Evolutionary conservation across 148 eudicot species (phyloP).

Genomic region (Linanthus parryae): DNA sequence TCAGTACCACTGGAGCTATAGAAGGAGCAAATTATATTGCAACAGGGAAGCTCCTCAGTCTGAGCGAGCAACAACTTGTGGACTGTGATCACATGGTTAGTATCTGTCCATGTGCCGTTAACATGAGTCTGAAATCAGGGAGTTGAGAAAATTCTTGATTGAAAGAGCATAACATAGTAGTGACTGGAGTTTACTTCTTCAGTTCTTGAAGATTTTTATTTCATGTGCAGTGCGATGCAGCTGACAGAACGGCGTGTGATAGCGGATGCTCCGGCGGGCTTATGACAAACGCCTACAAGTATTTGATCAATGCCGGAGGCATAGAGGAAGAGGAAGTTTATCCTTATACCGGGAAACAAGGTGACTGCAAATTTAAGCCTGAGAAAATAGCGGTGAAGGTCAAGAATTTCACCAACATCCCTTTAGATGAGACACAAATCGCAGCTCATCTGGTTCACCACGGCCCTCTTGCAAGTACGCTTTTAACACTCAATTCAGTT

Average conservation of each 20-base stretch:
- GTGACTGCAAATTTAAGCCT: slow-evolving; percentile 53
- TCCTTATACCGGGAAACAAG: slow-evolving; percentile 71
- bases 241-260: slow-evolving; percentile 51
- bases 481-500: no score
- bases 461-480: slow-evolving; percentile 85
- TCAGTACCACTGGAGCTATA: slow-evolving; percentile 79
- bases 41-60: slow-evolving; percentile 75
- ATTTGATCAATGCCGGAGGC: slow-evolving; percentile 75
- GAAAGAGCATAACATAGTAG: no score
- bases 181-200: neutral
- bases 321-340: slow-evolving; percentile 55
- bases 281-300: slow-evolving; percentile 85
- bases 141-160: no score
- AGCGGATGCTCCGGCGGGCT: slow-evolving; percentile 76
- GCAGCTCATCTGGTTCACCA: slow-evolving; percentile 64
- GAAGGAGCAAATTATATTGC: slow-evolving; percentile 93
- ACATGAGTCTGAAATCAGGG: no score
- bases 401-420: slow-evolving; percentile 56
- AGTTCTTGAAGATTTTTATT: neutral
- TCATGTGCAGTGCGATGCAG: slow-evolving; percentile 47
- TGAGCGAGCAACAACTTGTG: slow-evolving; percentile 92
- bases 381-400: slow-evolving; percentile 52
- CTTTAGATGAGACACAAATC: slow-evolving; percentile 73
- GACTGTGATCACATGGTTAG: slow-evolving; percentile 83
- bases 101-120: no score